Evolutionary conservation across 768 basidiomycete species (phyloP), one percentile per base, ranked within the genome.

Genomic region (Calocybe cyanea): DNA sequence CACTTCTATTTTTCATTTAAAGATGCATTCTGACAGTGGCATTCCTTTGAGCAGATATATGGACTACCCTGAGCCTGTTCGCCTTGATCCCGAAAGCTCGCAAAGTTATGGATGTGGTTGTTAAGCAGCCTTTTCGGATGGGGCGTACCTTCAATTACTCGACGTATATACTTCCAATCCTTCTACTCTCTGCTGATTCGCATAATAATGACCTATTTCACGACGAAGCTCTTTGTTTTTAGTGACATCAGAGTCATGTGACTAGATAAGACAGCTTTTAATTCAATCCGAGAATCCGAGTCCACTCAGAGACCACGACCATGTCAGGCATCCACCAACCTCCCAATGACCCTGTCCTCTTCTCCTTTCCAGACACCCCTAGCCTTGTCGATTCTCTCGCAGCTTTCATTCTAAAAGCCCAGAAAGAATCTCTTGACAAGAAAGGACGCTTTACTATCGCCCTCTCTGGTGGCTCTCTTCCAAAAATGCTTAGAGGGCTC

Each of bases 41-140:
- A 41, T 54, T 35, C 34, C 14, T 37, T 46, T 39, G 46, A 39
- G 32, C 66, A 98, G 94, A 65, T 94, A 92, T 71, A 87, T 92
- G 57, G 95, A 99, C 73, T 99, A 97, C 67, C 95, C 95, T 21
- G 95, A 99, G 67, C 95, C 95, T 13, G 98, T 99, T 66, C 86
- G 92, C 65, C 88, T 98, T 64, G 92, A 97, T 68, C 81, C 87
- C 46, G 92, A 96, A 70, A 87, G 78, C 62, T 83, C 86, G 45
- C 92, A 94, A 75, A 87, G 75, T 65, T 92, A 91, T 61, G 88
- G 86, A 46, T 97, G 94, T 78, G 92, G 81, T 62, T 97, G 94
- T 70, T 94, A 57, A 71, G 52, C 18, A 25, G 11, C 17, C 34
- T 14, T 35, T 14, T 35, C n/a, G n/a, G n/a, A n/a, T n/a, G n/a